Evolutionary conservation across 306 rosid species (phyloP).

Genomic region (Lathyrus sativus): DNA sequence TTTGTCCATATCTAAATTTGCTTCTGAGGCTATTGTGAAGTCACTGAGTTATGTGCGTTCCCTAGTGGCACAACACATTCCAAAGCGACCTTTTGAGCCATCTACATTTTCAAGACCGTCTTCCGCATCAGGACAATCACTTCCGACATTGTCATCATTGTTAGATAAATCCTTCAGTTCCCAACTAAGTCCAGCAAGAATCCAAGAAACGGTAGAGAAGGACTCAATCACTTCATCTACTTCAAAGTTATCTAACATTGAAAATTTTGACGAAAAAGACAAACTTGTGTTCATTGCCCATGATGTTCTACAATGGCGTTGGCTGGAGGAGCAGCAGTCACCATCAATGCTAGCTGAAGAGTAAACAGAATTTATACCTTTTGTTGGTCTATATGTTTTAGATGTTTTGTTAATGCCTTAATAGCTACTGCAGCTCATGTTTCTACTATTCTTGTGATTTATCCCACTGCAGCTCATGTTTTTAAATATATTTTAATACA

Average conservation of each 20-base stretch:
- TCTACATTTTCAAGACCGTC: slow-evolving; percentile 43
- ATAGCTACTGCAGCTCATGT: no score
- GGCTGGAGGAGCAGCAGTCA: slow-evolving; percentile 71
- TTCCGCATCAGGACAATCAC: slow-evolving; percentile 75
- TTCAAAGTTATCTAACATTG: slow-evolving; percentile 69
- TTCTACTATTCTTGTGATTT: no score
- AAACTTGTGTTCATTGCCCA: slow-evolving; percentile 70
- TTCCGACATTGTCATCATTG: slow-evolving; percentile 86
- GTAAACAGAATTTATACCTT: slow-evolving; percentile 42
- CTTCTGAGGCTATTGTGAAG: slow-evolving; percentile 82
- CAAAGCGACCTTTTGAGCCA: slow-evolving; percentile 72
- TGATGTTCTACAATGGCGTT: slow-evolving; percentile 94
- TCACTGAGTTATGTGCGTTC: slow-evolving; percentile 91
- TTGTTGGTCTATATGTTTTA: no score
- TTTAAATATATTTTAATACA: slow-evolving; percentile 48
- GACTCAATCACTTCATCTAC: slow-evolving; percentile 57
- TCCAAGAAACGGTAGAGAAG: slow-evolving; percentile 63
- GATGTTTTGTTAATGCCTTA: no score
- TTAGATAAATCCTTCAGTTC: slow-evolving; percentile 88
- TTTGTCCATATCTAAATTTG: slow-evolving; percentile 79
- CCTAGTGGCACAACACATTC: slow-evolving; percentile 83
- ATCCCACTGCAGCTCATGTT: no score
- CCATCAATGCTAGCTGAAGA: slow-evolving; percentile 59
- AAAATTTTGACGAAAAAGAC: slow-evolving; percentile 63
- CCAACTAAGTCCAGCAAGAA: slow-evolving; percentile 62